phyloP scores from a whole-genome alignment of 2,329 filamentous ascomycete genomes.

The Paraphoma sp. region DNA sequence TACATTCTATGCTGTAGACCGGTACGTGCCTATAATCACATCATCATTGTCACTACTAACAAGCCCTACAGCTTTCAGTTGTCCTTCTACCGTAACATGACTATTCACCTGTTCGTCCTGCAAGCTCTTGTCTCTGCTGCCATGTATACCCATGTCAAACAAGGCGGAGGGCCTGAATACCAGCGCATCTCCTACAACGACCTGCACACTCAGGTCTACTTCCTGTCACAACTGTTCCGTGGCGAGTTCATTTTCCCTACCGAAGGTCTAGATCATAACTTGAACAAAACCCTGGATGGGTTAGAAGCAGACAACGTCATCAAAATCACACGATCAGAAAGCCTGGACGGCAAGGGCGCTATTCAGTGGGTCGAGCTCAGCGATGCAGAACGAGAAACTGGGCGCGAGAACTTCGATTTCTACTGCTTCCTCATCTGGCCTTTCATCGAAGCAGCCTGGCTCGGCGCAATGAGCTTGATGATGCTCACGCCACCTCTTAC shows the following conservation, averaged over 20 bases:
- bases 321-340: constrained; percentile 61
- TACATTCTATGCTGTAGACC: constrained; percentile 92
- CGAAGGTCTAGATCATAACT: constrained; percentile 79
- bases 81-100: constrained; percentile 99
- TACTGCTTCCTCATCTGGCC: constrained; percentile 99
- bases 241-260: constrained; percentile 97
- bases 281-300: constrained; percentile 78
- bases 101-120: constrained; percentile 95
- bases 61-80: constrained; percentile 73
- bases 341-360: constrained; percentile 48
- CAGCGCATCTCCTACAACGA: constrained; percentile 80
- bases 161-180: constrained; percentile 80
- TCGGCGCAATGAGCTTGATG: constrained; percentile 86
- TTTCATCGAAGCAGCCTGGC: constrained; percentile 93
- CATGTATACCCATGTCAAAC: constrained; percentile 90
- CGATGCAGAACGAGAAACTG: constrained; percentile 74
- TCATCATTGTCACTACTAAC: constrained; percentile 4
- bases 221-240: constrained; percentile 88
- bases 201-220: constrained; percentile 79
- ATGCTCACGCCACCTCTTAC: constrained; percentile 76
- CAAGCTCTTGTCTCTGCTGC: constrained; percentile 89
- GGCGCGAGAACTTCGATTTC: constrained; percentile 96
- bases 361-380: constrained; percentile 77
- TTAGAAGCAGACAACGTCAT: constrained; percentile 83
- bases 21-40: constrained; percentile 44